Evolutionary conservation across 2,329 filamentous ascomycete genomes (phyloP), one percentile per base, ranked within the genome.

Genomic region (Pseudocercospora macadamiae): DNA sequence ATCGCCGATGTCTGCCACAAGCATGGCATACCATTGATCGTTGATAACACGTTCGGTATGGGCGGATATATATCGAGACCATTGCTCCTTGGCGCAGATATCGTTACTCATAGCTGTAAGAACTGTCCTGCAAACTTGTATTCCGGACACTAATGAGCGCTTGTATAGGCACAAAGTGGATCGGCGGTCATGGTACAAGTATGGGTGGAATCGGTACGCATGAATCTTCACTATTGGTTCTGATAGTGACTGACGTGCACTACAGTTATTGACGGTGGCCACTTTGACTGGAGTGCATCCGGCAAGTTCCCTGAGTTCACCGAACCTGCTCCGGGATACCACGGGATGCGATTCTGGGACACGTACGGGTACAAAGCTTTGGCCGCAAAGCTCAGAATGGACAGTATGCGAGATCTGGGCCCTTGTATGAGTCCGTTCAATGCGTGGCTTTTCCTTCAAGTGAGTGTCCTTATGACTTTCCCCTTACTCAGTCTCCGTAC

Each of bases 1-100:
- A 32, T 52, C 21, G 48, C 48, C 25, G 30, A 52, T 19, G 30
- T 52, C 12, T 16, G n/a, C 12, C 48, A 52, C 28, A 19, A 52
- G 26, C 25, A 32, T 36, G 48, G 48, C n/a, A 36, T 52, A 16
- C 48, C 48, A 6, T 36, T 52, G n/a, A 16, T 52, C n/a, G 66
- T 69, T 2, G 67, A 70, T 51, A 71, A 70, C 51, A 71, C 68
- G 0, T 70, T 71, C 42, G 68, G 68, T 4, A 64, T 64, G 58
- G 65, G 69, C 10, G 69, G 69, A 3, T 67, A 58, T n/a, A 51
- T 68, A 8, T 61, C 56, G 55, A 64, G 64, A 26, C 67, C 68
- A 6, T 60, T 69, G 34, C 42, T 52, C 7, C 48, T 64, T 18
- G 68, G 73, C 32, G 69, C 67, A 3, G 66, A 71, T 36, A 69